Percentiles rank a stretch among this genome's conserved stretches.
These are phyloP conservation scores for Pythium periplocum DNA, from an alignment of 352 stramenopile species.

Conservation along the genomic window DNA sequence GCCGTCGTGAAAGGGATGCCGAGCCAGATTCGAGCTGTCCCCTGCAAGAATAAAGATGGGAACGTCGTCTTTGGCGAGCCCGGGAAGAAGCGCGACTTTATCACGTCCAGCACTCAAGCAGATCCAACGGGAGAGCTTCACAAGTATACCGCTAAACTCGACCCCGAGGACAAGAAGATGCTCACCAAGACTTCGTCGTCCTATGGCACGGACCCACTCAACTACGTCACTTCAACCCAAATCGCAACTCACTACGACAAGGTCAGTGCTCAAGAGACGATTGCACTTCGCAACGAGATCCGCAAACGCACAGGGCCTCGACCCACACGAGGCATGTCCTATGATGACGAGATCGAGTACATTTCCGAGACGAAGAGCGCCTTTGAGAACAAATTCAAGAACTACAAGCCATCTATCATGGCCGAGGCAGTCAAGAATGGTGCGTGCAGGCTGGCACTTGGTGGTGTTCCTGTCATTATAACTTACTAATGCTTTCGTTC, in stretches of 20 bases:
- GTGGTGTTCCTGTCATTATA: background rate
- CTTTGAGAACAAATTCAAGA: constrained; percentile 68
- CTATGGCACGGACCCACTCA: constrained; percentile 46
- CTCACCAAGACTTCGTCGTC: constrained; percentile 51
- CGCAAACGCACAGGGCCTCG: constrained; percentile 50
- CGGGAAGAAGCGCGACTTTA: constrained; percentile 54
- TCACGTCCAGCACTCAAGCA: constrained; percentile 39
- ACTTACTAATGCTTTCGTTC: constrained; percentile 1
- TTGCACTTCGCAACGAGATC: constrained; percentile 60
- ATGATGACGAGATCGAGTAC: constrained; percentile 77
- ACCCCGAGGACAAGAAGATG: constrained; percentile 42
- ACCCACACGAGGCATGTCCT: constrained; percentile 57
- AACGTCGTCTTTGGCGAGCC: constrained; percentile 63
- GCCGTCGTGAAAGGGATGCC: constrained; percentile 11
- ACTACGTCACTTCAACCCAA: constrained; percentile 59
- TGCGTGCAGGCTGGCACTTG: constrained; percentile 12
- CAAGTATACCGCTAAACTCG: constrained; percentile 56
- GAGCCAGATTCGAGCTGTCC: constrained; percentile 5
- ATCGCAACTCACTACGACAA: constrained; percentile 67
- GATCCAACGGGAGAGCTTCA: constrained; percentile 61
- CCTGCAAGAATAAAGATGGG: constrained; percentile 59
- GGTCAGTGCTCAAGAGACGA: constrained; percentile 43
- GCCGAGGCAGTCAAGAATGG: constrained; percentile 72
- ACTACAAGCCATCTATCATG: constrained; percentile 70
- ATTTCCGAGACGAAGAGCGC: constrained; percentile 66